phyloP scores from a whole-genome alignment of 2,329 filamentous ascomycete genomes.

The Gliomastix tumulicola region DNA sequence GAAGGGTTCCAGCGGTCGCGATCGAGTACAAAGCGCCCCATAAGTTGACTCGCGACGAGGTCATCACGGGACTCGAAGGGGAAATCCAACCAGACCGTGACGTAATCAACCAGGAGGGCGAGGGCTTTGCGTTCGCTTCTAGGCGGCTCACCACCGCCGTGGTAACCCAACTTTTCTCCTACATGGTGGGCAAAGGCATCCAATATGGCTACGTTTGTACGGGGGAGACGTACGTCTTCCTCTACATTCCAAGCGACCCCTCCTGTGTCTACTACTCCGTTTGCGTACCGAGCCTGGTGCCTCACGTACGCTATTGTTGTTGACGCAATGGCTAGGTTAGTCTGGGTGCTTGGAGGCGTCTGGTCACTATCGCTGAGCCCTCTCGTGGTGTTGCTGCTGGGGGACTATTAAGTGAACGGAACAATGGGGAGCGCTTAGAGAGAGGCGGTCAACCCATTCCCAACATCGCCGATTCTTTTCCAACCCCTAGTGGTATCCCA shows the following conservation, averaged over 20 bases:
- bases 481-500: too few relatives aligned
- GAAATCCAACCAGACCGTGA: conserved; percentile 23
- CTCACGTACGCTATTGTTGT: too few relatives aligned
- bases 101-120: conserved; percentile 21
- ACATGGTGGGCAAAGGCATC: conserved; percentile 17
- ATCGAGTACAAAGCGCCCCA: conserved; percentile 31
- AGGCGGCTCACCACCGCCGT: conserved; percentile 23
- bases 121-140: conserved; percentile 18
- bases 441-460: too few relatives aligned
- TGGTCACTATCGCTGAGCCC: too few relatives aligned
- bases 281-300: conserved; percentile 21
- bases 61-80: conserved; percentile 21
- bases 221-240: conserved; percentile 23
- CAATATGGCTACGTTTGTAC: conserved; percentile 26
- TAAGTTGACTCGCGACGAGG: conserved; percentile 22
- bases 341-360: too few relatives aligned
- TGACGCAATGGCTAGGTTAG: too few relatives aligned
- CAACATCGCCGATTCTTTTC: too few relatives aligned
- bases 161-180: conserved; percentile 30
- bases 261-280: conserved; percentile 22
- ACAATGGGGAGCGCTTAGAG: too few relatives aligned
- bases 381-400: too few relatives aligned
- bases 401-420: too few relatives aligned
- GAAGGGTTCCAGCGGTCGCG: conserved; percentile 14
- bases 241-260: conserved; percentile 22